Conservation (phyloP, 306 rosid genomes). For the Citrullus colocynthis region DNA sequence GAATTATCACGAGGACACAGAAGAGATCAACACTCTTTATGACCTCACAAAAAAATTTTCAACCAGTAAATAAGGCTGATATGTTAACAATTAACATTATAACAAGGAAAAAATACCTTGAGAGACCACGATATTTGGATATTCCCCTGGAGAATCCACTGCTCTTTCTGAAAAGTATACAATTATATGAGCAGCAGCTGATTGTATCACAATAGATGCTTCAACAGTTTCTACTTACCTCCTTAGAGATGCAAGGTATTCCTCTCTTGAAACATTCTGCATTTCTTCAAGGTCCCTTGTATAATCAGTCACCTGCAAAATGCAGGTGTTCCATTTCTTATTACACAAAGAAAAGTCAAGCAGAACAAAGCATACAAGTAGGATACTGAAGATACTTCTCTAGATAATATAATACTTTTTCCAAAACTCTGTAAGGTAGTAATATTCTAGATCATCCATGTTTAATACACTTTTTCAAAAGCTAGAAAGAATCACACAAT, state of each 20-base stretch:
- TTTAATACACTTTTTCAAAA: background rate
- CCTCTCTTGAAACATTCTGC: conserved; percentile 92
- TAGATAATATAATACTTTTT: background rate
- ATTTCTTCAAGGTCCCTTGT: conserved; percentile 96
- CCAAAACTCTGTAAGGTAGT: background rate
- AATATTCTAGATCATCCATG: background rate
- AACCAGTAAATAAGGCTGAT: background rate
- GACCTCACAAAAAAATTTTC: background rate
- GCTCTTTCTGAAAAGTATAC: conserved; percentile 74
- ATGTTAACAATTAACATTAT: background rate
- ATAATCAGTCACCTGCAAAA: conserved; percentile 85
- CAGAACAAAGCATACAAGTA: background rate
- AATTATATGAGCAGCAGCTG: conserved; percentile 16
- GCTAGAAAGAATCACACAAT: background rate
- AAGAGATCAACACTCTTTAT: background rate
- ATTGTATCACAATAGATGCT: conserved; percentile 6
- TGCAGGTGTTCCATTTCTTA: background rate
- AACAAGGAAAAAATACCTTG: conserved; percentile 46
- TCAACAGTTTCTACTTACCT: conserved; percentile 33
- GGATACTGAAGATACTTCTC: background rate
- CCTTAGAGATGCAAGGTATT: conserved; percentile 89
- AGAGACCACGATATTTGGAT: conserved; percentile 82
- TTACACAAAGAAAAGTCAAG: background rate
- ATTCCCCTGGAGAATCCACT: conserved; percentile 97
- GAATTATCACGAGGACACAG: background rate